These are phyloP conservation scores for Dioszegia hungarica DNA, from an alignment of 768 basidiomycete genomes.

Conservation along the genomic window DNA sequence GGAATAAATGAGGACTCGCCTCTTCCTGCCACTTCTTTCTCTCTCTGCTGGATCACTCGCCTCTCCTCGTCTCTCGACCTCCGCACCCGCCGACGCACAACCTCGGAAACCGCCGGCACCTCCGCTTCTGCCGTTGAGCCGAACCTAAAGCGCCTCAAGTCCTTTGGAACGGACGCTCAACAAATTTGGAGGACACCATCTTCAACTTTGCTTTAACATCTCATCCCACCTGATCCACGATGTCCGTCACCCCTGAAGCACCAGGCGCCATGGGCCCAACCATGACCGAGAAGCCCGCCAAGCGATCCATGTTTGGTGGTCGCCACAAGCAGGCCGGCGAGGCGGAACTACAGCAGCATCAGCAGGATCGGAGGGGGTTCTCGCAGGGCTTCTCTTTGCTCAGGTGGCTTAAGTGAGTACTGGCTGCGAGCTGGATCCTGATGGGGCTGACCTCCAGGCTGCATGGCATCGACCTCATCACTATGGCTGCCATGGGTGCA, in stretches of 20 bases:
- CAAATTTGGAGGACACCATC: no score
- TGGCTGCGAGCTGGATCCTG: not conserved
- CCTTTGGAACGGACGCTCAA: no score
- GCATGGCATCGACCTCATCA: slow-evolving; percentile 57
- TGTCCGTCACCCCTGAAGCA: not conserved
- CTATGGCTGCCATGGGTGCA: slow-evolving; percentile 58
- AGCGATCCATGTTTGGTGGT: not conserved
- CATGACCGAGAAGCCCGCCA: not conserved
- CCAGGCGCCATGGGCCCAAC: not conserved
- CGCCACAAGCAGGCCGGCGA: not conserved
- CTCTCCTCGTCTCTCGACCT: no score
- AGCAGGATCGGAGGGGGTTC: slow-evolving; percentile 8
- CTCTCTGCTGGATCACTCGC: no score
- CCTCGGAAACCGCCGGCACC: no score
- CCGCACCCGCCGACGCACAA: no score
- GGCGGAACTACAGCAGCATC: not conserved
- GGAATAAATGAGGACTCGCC: no score
- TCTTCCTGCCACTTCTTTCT: no score
- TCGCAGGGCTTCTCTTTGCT: slow-evolving; percentile 21
- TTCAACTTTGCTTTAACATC: no score
- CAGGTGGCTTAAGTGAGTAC: slow-evolving; percentile 17
- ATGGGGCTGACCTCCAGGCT: slow-evolving; percentile 37
- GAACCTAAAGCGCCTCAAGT: no score
- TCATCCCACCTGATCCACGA: not conserved
- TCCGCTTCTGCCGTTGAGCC: no score